Conservation (phyloP, 176 grass and related monocot species). For the Carex kokanica region DNA sequence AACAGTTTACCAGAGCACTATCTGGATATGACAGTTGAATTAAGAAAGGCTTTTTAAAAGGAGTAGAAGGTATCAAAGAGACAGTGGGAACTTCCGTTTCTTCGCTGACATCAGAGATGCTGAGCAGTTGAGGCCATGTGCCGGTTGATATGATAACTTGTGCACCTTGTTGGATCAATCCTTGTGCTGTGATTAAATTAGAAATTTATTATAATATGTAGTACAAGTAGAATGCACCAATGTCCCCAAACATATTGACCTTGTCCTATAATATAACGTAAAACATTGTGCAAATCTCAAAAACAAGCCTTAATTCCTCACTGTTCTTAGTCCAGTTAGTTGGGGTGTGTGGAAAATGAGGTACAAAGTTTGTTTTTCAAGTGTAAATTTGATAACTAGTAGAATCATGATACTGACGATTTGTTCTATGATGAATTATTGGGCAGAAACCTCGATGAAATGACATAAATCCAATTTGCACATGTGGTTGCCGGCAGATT, state of each 20-base stretch:
- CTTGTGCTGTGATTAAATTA: conserved; percentile 9
- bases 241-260: not conserved
- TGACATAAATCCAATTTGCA: too few species aligned
- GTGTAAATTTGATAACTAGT: too few species aligned
- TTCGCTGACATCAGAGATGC: not conserved
- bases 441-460: too few species aligned
- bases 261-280: too few species aligned
- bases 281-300: too few species aligned
- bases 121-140: conserved; percentile 24
- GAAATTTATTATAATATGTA: not conserved
- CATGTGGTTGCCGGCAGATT: too few species aligned
- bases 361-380: too few species aligned
- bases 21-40: conserved; percentile 25
- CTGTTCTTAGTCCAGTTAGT: too few species aligned
- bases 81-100: not conserved
- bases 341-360: too few species aligned
- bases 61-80: not conserved
- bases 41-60: not conserved
- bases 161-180: conserved; percentile 22
- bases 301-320: too few species aligned
- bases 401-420: too few species aligned
- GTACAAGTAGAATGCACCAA: not conserved
- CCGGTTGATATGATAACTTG: conserved; percentile 16
- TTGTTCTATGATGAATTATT: too few species aligned
- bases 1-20: not conserved